Base-by-base conservation (phyloP, 2,329 filamentous ascomycete genomes). In the Aspergillus piperis region DNA sequence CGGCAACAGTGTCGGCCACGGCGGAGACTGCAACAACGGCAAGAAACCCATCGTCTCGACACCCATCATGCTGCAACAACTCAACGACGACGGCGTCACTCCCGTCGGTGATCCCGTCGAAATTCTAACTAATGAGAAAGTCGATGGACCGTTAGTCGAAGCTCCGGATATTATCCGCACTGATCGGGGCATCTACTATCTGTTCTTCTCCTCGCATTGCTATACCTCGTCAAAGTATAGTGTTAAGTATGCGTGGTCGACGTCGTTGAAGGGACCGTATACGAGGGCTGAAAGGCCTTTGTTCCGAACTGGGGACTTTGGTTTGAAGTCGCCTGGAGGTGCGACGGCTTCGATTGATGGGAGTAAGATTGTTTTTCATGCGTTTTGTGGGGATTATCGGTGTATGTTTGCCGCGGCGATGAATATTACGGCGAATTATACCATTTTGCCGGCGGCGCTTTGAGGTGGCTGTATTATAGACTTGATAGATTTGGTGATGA, bases 201-300 rank as follows among this genome's bases (percentile, higher is more conserved):
- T 89, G 49, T 87, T 88, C 71, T 89, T 83, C 73, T 86, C 83
- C 65, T 84, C 81, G 44, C 82, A 86, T 61, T 87, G 85, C 73
- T 88, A 79, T 71, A 79, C 78, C 2, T 79, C 81, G 8, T 71
- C 81, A 5, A 68, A 70, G 19, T 88, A 88, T 70, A 81, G 87
- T 66, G 77, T 87, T 19, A 82, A 82, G 58, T 88, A 87, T 66
- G 86, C 86, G 3, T 81, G 81, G 17, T 75, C 81, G 2, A 68
- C 59, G 11, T 70, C 70, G 8, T 61, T 78, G 47, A 63, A 62
- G 27, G 77, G 77, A 0, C 73, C 76, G 1, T 78, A 78, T 54
- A 70, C 59, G 2, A 71, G 73, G 47, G 70, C 71, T 5, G 30
- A 54, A 21, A 64, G 66, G 5, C 67, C 75, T 8, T 61, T 79